phyloP scores from a whole-genome alignment of 2,329 filamentous ascomycete genomes.

The Colletotrichum endophyticum region DNA sequence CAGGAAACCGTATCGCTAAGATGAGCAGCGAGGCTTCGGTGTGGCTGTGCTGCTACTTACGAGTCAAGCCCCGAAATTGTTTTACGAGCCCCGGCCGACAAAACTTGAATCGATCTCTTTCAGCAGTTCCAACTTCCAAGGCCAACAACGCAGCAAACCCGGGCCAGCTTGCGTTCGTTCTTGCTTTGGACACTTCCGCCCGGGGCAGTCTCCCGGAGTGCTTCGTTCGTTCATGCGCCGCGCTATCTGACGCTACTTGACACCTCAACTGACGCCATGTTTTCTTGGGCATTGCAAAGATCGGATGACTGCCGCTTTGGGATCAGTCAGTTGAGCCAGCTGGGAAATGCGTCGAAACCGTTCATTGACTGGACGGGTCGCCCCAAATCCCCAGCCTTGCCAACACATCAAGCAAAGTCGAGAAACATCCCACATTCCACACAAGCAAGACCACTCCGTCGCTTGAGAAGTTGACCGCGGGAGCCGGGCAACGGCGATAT shows the following conservation, averaged over 20 bases:
- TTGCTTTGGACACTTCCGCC: neutral
- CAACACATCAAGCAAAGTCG: constrained; percentile 8
- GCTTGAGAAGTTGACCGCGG: neutral
- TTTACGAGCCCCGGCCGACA: neutral
- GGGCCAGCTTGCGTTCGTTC: neutral
- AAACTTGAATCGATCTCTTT: neutral
- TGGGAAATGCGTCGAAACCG: neutral
- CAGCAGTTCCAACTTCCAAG: neutral
- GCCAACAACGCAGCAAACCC: neutral
- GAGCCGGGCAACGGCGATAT: neutral
- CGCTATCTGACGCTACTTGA: neutral
- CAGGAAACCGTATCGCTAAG: neutral
- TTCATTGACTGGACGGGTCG: neutral
- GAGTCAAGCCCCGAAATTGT: constrained; percentile 17
- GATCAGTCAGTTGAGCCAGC: neutral
- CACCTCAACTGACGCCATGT: constrained; percentile 16
- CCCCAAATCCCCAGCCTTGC: neutral
- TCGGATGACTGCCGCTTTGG: constrained; percentile 10
- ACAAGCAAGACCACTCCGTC: neutral
- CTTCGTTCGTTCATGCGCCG: neutral
- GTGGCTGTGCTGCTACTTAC: constrained; percentile 10
- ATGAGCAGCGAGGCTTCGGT: constrained; percentile 13
- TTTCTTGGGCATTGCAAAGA: constrained; percentile 4
- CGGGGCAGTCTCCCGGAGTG: neutral
- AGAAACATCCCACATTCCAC: constrained; percentile 11